Conservation (phyloP, 1,284 basidiomycete genomes). For the Sporisorium sorghi region DNA sequence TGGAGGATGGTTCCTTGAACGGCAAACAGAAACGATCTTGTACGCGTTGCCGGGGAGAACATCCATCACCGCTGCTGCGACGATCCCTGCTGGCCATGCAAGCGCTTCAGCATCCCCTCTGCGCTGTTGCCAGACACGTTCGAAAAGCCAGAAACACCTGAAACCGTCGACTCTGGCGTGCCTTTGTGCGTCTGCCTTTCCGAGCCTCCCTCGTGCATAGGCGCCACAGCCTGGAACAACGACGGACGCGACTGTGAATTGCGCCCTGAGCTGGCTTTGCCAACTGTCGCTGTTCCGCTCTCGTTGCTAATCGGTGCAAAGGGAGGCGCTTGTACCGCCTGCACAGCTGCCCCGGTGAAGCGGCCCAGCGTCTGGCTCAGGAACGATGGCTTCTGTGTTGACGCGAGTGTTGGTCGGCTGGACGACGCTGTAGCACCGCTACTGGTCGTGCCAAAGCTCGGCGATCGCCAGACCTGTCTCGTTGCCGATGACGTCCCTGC, state of each 20-base stretch:
- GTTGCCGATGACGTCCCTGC: background rate
- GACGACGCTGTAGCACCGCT: constrained; percentile 2
- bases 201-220: constrained; percentile 17
- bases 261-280: constrained; percentile 4
- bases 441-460: constrained; percentile 11
- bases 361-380: constrained; percentile 53
- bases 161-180: constrained; percentile 31
- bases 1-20: background rate
- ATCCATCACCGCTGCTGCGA: constrained; percentile 16
- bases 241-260: constrained; percentile 25
- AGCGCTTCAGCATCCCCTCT: constrained; percentile 38
- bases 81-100: constrained; percentile 18
- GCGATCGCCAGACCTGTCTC: constrained; percentile 13
- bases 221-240: constrained; percentile 35
- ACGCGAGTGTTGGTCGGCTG: constrained; percentile 6
- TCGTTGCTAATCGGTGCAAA: constrained; percentile 20
- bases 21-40: background rate
- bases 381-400: constrained; percentile 34
- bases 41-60: too few species aligned
- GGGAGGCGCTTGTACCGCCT: constrained; percentile 18
- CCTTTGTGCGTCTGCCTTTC: constrained; percentile 20
- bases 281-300: constrained; percentile 5
- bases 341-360: constrained; percentile 34
- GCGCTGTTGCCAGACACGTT: constrained; percentile 32
- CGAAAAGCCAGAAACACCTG: constrained; percentile 29